Conservation (phyloP, 345 rosid genomes). For the Linum trigynum region DNA sequence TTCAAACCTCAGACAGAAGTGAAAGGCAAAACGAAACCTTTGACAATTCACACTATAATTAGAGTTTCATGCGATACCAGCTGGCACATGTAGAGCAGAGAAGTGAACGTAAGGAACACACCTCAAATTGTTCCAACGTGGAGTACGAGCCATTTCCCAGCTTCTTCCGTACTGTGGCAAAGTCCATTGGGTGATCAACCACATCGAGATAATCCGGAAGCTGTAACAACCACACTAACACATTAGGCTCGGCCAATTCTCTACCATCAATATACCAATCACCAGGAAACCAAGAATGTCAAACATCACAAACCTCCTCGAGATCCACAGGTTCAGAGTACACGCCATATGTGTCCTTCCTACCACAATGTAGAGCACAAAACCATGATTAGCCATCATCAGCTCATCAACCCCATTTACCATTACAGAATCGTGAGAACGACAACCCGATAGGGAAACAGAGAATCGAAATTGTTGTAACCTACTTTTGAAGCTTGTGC, state of each 20-base stretch:
- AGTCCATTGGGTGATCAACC: slow-evolving; percentile 81
- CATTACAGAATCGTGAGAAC: neutral
- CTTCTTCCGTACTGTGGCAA: slow-evolving; percentile 70
- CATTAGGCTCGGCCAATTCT: neutral
- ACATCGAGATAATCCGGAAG: slow-evolving; percentile 83
- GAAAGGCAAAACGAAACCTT: neutral
- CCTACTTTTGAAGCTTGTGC: slow-evolving; percentile 90
- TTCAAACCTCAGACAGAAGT: too few relatives aligned
- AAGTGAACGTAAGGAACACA: slow-evolving; percentile 16
- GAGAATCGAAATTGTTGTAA: slow-evolving; percentile 1
- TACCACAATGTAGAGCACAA: slow-evolving; percentile 29
- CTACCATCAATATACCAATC: neutral
- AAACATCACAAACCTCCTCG: slow-evolving; percentile 54
- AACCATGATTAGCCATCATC: slow-evolving; percentile 13
- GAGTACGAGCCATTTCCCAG: slow-evolving; percentile 58
- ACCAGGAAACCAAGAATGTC: neutral
- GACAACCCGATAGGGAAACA: slow-evolving; percentile 14
- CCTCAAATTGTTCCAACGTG: slow-evolving; percentile 68
- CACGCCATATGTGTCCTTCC: slow-evolving; percentile 94
- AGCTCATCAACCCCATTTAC: neutral
- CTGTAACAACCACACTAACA: slow-evolving; percentile 24
- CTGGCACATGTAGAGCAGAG: slow-evolving; percentile 1
- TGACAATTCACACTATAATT: neutral
- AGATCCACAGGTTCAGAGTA: slow-evolving; percentile 93
- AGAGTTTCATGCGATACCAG: neutral